Evolutionary conservation across 148 eudicot species (phyloP), one percentile per base, ranked within the genome.

Genomic region (Vaccinium corymbosum): DNA sequence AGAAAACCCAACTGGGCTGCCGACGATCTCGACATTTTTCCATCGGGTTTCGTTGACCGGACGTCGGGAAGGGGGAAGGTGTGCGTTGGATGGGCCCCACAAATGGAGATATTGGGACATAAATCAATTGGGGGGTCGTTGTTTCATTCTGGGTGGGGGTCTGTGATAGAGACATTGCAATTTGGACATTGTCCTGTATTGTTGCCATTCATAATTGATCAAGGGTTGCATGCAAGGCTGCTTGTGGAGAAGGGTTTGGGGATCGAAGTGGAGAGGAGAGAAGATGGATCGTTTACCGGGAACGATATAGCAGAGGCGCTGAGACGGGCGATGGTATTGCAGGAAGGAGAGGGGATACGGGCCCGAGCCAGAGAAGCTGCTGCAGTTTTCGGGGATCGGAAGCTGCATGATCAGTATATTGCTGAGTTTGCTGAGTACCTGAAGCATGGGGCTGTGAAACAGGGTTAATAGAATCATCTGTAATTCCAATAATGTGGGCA

Each of bases 71-170:
- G 25, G 75, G 89, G 89, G 27, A 62, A 11, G 22, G 85, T 88
- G 32, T 73, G 83, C 62, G 46, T 80, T 14, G 86, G 88, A 8
- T 88, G 88, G 90, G 88, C 85, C 6, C 90, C 86, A 15, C 90
- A 86, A 38, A 62, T 61, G 64, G 78, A 88, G 72, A 88, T 88
- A 6, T 61, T 86, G 27, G 90, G 76, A 4, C 90, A 88, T 76
- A 70, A 82, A 7, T 80, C 89, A 8, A 19, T 85, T 6, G 84
- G 88, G 56, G 84, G 86, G 17, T 80, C 86, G 7, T 22, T 83
- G 52, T 88, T 88, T 75, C 86, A 88, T 59, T 52, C 88, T 2
- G 90, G 90, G 7, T 88, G 88, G 86, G 90, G 90, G 0, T 80
- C 88, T 6, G 70, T 71, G 2, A 83, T 88, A 12, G 90, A 85